phyloP scores from a whole-genome alignment of 768 basidiomycete species.

The Mycena olivaceomarginata region DNA sequence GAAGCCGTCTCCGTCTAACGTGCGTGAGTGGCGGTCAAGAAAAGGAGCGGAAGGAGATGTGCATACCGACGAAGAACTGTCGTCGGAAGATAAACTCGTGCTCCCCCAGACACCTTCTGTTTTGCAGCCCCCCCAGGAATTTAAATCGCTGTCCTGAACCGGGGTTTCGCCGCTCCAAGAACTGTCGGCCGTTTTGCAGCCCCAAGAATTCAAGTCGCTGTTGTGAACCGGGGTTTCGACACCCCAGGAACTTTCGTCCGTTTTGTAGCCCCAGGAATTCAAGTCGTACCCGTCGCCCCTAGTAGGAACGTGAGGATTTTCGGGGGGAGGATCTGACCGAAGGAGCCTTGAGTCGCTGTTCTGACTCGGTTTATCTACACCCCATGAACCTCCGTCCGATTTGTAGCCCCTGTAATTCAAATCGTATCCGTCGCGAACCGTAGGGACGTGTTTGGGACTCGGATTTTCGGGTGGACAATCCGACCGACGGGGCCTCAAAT shows the following conservation, averaged over 20 bases:
- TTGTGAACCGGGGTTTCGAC: conserved; percentile 8
- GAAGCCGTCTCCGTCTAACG: conserved; percentile 20
- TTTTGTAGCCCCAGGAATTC: conserved; percentile 15
- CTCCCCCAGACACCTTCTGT: conserved; percentile 3
- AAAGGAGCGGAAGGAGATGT: too few relatives aligned
- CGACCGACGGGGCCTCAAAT: too few relatives aligned
- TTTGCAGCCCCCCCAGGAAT: conserved; percentile 2
- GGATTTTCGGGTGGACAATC: too few relatives aligned
- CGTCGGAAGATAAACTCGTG: conserved; percentile 18
- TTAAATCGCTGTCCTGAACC: conserved; percentile 16
- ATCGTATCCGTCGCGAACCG: background rate
- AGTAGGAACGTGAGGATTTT: too few relatives aligned
- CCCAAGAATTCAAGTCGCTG: background rate
- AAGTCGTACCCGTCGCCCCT: background rate
- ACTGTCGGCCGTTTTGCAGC: background rate
- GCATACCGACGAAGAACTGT: conserved; percentile 13
- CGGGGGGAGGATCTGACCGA: too few relatives aligned
- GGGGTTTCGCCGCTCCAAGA: background rate
- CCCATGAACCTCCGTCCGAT: conserved; percentile 14
- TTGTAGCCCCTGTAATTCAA: background rate
- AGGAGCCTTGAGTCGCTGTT: too few relatives aligned
- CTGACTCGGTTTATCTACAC: too few relatives aligned
- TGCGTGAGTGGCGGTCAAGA: background rate
- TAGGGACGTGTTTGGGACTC: too few relatives aligned
- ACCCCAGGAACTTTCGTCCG: conserved; percentile 11